Conservation (phyloP, 495 filamentous ascomycete genomes). For the Aspergillus bridgeri region DNA sequence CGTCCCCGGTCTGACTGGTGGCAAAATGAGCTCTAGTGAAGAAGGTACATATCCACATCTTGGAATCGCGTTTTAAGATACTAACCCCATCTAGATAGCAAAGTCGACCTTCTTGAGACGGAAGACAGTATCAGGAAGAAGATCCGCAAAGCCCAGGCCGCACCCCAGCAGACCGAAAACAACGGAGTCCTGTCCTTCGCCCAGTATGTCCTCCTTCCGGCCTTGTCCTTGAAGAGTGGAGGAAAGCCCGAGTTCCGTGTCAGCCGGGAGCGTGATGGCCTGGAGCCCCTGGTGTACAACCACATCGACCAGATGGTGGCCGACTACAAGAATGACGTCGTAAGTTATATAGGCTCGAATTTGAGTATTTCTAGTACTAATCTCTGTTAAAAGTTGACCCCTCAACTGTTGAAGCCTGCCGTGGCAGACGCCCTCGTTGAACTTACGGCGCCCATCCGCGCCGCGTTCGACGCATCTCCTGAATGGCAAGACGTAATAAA, state of each 20-base stretch:
- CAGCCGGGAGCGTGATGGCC: conserved; percentile 32
- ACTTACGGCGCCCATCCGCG: conserved; percentile 72
- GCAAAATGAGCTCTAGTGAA: conserved; percentile 71
- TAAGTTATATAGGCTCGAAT: conserved; percentile 42
- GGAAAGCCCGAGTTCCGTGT: conserved; percentile 39
- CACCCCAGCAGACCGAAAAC: conserved; percentile 70
- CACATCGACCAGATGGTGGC: conserved; percentile 65
- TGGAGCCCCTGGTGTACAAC: conserved; percentile 73
- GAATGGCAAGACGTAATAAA: conserved; percentile 81
- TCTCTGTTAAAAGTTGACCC: conserved; percentile 58
- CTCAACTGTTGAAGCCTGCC: conserved; percentile 79
- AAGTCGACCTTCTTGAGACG: conserved; percentile 87
- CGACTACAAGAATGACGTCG: conserved; percentile 77
- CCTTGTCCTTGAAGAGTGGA: conserved; percentile 39
- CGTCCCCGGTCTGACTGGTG: conserved; percentile 79
- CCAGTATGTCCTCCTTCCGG: conserved; percentile 80
- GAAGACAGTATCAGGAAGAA: conserved; percentile 71
- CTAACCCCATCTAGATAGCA: conserved; percentile 28
- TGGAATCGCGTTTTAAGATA: conserved; percentile 34
- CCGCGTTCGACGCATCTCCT: conserved; percentile 59
- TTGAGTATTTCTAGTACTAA: conserved; percentile 14
- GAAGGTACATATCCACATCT: conserved; percentile 18
- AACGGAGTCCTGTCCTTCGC: conserved; percentile 84
- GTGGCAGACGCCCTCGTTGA: conserved; percentile 64
- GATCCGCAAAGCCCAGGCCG: conserved; percentile 75